Base-by-base conservation (phyloP, 371 early-diverging fungal species). In the Zopfochytrium polystomum region DNA sequence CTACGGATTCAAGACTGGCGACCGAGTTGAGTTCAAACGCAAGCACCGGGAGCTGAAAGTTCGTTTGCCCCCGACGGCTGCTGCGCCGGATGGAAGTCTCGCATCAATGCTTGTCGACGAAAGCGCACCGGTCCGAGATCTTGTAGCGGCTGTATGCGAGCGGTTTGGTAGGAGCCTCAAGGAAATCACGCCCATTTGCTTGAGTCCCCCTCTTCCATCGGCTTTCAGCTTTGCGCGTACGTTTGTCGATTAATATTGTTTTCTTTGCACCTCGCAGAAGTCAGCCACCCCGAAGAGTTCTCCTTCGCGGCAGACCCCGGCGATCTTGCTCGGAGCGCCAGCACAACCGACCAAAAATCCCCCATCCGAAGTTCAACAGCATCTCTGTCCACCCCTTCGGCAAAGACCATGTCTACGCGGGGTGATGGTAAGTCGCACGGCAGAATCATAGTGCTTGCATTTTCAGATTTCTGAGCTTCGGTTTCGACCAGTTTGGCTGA, bases 21-120 rank as follows among this genome's bases (percentile, higher is more conserved):
- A 82, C 48, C 45, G 55, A 15, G 59, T 83, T 1, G 80, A 81
- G 44, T 81, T 73, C 62, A 77, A 79, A 38, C 80, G 80, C 62
- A 81, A 80, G 63, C 81, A 80, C 47, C 69, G 81, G 25, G 47
- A 57, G 3, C 58, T 83, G 6, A 63, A 69, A 59, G 78, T 83
- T n/a, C 66, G 69, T 34, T n/a, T n/a, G n/a, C n/a, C n/a, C n/a
- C n/a, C n/a, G n/a, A n/a, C n/a, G n/a, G n/a, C n/a, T n/a, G n/a
- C n/a, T n/a, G 71, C 76, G 23, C 52, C 81, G 58, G 84, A 83
- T 60, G 73, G 62, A 5, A 70, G 74, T 31, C 55, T 81, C 18
- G 81, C 81, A 52, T 74, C 78, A 2, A 72, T 82, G 2, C 48
- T 82, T 22, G 69, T 82, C 31, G 84, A 83, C 67, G 82, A 83